phyloP scores from a whole-genome alignment of 129 eudicot species.

The Kitagawia praeruptora region DNA sequence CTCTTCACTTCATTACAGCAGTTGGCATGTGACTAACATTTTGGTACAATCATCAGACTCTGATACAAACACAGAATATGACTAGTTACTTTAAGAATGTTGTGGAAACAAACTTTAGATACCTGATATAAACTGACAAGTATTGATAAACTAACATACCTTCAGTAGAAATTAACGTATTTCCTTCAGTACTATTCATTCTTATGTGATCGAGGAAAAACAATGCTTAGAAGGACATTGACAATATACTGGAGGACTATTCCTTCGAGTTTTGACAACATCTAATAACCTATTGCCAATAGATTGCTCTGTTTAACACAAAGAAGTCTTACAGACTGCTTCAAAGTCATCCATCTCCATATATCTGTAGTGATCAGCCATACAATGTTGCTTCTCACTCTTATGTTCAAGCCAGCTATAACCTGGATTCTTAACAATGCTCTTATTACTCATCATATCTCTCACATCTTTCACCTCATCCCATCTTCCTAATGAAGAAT shows the following conservation, averaged over 20 bases:
- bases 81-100: neutral
- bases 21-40: slow-evolving; percentile 12
- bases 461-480: slow-evolving; percentile 58
- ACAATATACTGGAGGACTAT: neutral
- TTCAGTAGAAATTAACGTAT: slow-evolving; percentile 27
- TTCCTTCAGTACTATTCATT: slow-evolving; percentile 21
- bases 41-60: slow-evolving; percentile 24
- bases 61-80: slow-evolving; percentile 14
- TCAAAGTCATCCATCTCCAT: slow-evolving; percentile 12
- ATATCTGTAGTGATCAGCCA: slow-evolving; percentile 5
- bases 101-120: neutral
- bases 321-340: neutral
- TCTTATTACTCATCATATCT: slow-evolving; percentile 38
- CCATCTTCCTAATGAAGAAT: slow-evolving; percentile 75
- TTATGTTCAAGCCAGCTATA: slow-evolving; percentile 58
- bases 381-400: slow-evolving; percentile 21
- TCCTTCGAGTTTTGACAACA: neutral
- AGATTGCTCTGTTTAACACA: neutral
- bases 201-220: too few species aligned
- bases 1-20: slow-evolving; percentile 14
- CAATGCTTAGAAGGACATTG: neutral
- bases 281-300: neutral
- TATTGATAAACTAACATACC: slow-evolving; percentile 20
- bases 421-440: slow-evolving; percentile 61
- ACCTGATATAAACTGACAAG: neutral